Percentiles rank a stretch among this genome's conserved stretches.
Conservation (phyloP, 208 protist genomes). For the Leishmania amazonensis region DNA sequence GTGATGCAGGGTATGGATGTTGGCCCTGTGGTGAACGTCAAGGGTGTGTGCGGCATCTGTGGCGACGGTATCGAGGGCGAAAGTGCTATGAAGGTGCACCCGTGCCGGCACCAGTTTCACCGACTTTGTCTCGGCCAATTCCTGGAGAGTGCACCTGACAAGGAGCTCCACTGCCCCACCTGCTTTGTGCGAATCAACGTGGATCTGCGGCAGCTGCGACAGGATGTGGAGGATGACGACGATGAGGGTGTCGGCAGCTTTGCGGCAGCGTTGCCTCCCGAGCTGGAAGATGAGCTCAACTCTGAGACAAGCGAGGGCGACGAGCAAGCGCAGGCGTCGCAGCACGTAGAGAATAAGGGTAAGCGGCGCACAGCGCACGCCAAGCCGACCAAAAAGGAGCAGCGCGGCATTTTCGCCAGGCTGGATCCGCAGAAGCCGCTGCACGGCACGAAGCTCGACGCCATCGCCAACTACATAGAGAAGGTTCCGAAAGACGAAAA, state of each 20-base stretch:
- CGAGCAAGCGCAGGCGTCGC: conserved; percentile 14
- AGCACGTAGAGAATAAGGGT: conserved; percentile 5
- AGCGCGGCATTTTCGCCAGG: conserved; percentile 64
- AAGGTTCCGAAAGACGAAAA: conserved; percentile 82
- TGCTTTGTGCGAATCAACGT: conserved; percentile 90
- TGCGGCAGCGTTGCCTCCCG: conserved; percentile 67
- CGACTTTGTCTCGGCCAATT: conserved; percentile 85
- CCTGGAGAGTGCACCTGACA: conserved; percentile 80
- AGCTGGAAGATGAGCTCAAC: conserved; percentile 56
- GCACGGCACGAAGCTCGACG: conserved; percentile 90
- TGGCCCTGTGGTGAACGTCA: conserved; percentile 52
- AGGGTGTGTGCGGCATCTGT: conserved; percentile 86
- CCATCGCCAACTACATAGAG: conserved; percentile 85
- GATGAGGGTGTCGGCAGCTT: conserved; percentile 42
- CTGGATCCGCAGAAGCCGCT: conserved; percentile 81
- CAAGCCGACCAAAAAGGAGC: conserved; percentile 41
- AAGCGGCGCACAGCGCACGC: not conserved
- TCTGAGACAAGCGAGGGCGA: conserved; percentile 6
- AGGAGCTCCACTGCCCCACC: conserved; percentile 80
- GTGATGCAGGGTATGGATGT: conserved; percentile 81
- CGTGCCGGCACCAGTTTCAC: conserved; percentile 88
- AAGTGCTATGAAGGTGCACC: conserved; percentile 57
- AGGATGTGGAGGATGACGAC: conserved; percentile 64
- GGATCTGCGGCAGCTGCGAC: conserved; percentile 75
- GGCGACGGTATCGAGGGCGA: conserved; percentile 66